Percentiles rank a stretch among this genome's conserved stretches.
phyloP scores from a whole-genome alignment of 2,329 filamentous ascomycete genomes.

The Fusarium pilosicola region DNA sequence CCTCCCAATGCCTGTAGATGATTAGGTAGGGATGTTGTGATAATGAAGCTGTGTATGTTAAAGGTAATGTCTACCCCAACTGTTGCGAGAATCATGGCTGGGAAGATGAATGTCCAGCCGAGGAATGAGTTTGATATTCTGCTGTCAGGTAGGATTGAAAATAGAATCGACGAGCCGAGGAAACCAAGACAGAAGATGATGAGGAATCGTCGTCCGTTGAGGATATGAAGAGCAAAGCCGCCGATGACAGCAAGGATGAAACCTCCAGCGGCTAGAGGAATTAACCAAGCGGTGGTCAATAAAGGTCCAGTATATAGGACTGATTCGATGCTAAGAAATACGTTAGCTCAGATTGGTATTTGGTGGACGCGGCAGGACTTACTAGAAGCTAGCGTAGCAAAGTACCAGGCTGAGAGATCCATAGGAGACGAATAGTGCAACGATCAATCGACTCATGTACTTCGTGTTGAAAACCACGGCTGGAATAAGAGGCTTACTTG shows the following conservation, averaged over 20 bases:
- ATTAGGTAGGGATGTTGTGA: constrained; percentile 75
- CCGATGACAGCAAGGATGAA: constrained; percentile 70
- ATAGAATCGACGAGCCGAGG: constrained; percentile 67
- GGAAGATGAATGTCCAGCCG: constrained; percentile 81
- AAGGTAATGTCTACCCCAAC: constrained; percentile 80
- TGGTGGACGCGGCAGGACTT: constrained; percentile 19
- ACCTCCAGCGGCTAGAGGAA: constrained; percentile 74
- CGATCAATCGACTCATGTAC: constrained; percentile 71
- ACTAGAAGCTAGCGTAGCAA: constrained; percentile 77
- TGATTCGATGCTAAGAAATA: constrained; percentile 61
- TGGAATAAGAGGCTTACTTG: constrained; percentile 74
- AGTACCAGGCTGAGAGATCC: constrained; percentile 75
- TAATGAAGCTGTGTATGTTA: constrained; percentile 80
- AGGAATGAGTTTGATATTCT: constrained; percentile 45
- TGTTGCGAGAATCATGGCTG: constrained; percentile 74
- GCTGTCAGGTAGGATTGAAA: constrained; percentile 70
- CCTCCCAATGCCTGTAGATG: constrained; percentile 77
- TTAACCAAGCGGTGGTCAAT: constrained; percentile 74
- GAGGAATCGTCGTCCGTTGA: constrained; percentile 71
- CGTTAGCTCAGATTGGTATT: not conserved
- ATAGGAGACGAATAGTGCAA: constrained; percentile 72
- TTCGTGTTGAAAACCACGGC: constrained; percentile 74
- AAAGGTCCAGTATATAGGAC: constrained; percentile 69
- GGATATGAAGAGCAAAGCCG: constrained; percentile 73
- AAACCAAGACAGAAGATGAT: constrained; percentile 70